phyloP scores from a whole-genome alignment of 1,139 yeast species.

The Candida freyschussii region DNA sequence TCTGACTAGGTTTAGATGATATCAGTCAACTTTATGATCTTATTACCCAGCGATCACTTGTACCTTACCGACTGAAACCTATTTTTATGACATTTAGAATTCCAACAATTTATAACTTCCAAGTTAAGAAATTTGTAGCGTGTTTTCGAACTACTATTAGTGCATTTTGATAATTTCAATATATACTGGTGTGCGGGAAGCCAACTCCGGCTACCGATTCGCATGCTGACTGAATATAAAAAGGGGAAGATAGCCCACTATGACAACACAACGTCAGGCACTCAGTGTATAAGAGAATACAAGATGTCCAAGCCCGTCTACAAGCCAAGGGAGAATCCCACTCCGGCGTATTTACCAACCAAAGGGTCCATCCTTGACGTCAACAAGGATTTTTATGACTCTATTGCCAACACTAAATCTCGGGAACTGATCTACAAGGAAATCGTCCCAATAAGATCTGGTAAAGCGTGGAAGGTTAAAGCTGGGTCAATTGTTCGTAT shows the following conservation, averaged over 20 bases:
- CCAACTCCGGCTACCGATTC: conserved; percentile 3
- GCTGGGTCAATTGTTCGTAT: conserved; percentile 54
- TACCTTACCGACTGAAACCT: background rate
- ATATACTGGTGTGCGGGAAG: conserved; percentile 2
- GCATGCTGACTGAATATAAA: too few species aligned
- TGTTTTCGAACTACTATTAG: too few species aligned
- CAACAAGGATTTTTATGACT: conserved; percentile 41
- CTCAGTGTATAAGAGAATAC: too few species aligned
- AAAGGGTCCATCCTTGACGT: conserved; percentile 47
- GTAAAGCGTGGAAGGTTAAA: conserved; percentile 57
- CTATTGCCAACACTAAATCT: conserved; percentile 38
- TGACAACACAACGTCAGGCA: too few species aligned
- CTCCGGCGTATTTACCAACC: conserved; percentile 55
- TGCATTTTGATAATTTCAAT: too few species aligned
- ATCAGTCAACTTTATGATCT: too few species aligned
- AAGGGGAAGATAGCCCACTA: too few species aligned
- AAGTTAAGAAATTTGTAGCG: too few species aligned
- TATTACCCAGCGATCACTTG: too few species aligned
- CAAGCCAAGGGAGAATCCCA: conserved; percentile 32
- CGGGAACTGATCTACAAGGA: conserved; percentile 19
- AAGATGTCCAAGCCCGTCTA: conserved; percentile 22
- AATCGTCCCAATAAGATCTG: conserved; percentile 47
- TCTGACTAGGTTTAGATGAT: conserved; percentile 10
- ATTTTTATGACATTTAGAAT: too few species aligned
- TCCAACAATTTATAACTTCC: too few species aligned